phyloP scores from a whole-genome alignment of 805 yeast genomes.

The Candida berthetii region DNA sequence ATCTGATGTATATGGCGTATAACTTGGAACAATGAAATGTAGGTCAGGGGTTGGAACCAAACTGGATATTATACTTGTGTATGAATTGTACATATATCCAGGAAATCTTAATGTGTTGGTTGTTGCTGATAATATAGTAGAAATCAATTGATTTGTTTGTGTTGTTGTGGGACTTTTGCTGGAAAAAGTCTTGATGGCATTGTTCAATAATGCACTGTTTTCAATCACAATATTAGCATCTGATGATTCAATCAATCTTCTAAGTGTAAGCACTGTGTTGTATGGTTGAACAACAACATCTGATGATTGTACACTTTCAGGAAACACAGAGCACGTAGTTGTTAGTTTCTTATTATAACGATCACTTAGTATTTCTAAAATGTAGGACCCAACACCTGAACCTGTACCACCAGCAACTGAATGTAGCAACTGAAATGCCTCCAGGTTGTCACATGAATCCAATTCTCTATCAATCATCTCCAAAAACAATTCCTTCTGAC shows the following conservation, averaged over 20 bases:
- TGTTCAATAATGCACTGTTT: slow-evolving; percentile 72
- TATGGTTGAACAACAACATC: slow-evolving; percentile 99
- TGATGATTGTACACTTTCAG: slow-evolving; percentile 69
- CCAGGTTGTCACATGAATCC: slow-evolving; percentile 83
- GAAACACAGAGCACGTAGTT: slow-evolving; percentile 85
- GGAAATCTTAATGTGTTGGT: slow-evolving; percentile 91
- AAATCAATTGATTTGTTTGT: slow-evolving; percentile 79
- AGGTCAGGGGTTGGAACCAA: slow-evolving; percentile 81
- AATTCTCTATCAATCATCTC: slow-evolving; percentile 86
- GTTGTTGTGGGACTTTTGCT: slow-evolving; percentile 59
- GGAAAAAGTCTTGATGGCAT: slow-evolving; percentile 59
- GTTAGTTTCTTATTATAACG: slow-evolving; percentile 76
- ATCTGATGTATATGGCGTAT: slow-evolving; percentile 72
- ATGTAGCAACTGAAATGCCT: slow-evolving; percentile 87
- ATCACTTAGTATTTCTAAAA: slow-evolving; percentile 76
- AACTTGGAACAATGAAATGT: slow-evolving; percentile 69
- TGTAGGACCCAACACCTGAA: slow-evolving; percentile 83
- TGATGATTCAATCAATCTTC: slow-evolving; percentile 75
- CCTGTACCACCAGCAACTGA: slow-evolving; percentile 99
- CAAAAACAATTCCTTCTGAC: slow-evolving; percentile 63
- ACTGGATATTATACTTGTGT: slow-evolving; percentile 75
- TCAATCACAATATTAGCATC: slow-evolving; percentile 90
- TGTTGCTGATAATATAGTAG: slow-evolving; percentile 77
- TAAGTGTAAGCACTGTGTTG: slow-evolving; percentile 77
- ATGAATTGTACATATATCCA: slow-evolving; percentile 81